Evolutionary conservation across 257 asterid genomes (phyloP), one percentile per base, ranked within the genome.

Genomic region (Lithospermum erythrorhizon): DNA sequence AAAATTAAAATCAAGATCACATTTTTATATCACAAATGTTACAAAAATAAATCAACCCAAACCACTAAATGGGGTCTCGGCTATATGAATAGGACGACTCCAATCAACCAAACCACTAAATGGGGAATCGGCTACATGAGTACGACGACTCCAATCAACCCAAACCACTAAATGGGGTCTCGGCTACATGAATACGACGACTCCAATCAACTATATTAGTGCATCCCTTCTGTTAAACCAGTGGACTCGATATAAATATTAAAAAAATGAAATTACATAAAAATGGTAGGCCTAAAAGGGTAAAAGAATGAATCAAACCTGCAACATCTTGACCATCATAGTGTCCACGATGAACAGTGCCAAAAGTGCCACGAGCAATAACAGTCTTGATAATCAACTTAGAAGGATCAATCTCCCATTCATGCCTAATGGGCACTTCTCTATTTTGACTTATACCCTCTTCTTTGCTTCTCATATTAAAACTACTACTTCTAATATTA

Each of bases 281-380:
- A 27, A 27, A 27, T 3, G 30, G 30, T 27, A n/a, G n/a, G n/a
- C n/a, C n/a, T n/a, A 35, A 35, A 8, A 9, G 13, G 13, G 45
- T 6, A 35, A 35, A 35, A 9, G 11, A 8, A 8, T 0, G 6
- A 35, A 35, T 8, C 0, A 49, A 19, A 87, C 96, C 93, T n/a
- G 94, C 96, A 35, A 87, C 94, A 72, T 87, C 93, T 27, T 55
- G 81, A 30, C 83, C 82, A 41, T 85, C 87, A 59, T 87, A 87
- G 69, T 85, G 30, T 55, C 91, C 96, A 27, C 93, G 96, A 75
- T 87, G 89, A 63, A 87, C 96, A 45, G 91, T 85, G 13, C 94
- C 96, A 49, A 78, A 85, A 27, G 93, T 79, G 72, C 94, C 93
- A 35, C 91, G 89, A 65, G 93, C 94, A 54, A 87, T 68, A 65